Evolutionary conservation across 202 grass and related monocot species (phyloP).

Genomic region (Schoenoplectus triqueter): DNA sequence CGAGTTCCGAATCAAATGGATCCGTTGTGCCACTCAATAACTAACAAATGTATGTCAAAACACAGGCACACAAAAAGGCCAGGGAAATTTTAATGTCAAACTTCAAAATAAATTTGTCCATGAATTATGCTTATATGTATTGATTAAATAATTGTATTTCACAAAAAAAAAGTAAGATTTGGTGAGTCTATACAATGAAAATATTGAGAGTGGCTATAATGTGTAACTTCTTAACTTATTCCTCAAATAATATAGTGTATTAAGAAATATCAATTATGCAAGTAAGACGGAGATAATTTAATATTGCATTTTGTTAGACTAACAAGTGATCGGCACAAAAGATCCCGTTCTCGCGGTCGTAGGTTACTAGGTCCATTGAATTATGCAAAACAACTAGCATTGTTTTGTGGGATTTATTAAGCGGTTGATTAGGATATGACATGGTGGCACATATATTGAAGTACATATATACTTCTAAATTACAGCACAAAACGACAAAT

Average conservation of each 20-base stretch:
- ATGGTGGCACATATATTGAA: neutral
- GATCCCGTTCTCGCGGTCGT: neutral
- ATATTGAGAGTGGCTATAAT: too few relatives aligned
- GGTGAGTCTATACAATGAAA: too few relatives aligned
- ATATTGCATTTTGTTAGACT: neutral
- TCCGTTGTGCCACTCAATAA: constrained; percentile 5
- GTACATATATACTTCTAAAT: neutral
- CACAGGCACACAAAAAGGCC: too few relatives aligned
- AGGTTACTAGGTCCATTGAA: neutral
- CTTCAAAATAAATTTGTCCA: too few relatives aligned
- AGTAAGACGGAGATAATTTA: neutral
- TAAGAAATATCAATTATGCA: neutral
- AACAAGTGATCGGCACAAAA: neutral
- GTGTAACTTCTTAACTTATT: neutral
- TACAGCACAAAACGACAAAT: neutral
- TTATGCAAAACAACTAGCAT: constrained; percentile 23
- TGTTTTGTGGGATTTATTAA: constrained; percentile 31
- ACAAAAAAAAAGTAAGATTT: too few relatives aligned
- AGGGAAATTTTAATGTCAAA: too few relatives aligned
- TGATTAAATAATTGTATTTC: too few relatives aligned
- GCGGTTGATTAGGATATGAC: constrained; percentile 27
- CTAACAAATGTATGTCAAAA: neutral
- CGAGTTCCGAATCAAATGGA: neutral
- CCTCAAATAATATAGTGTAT: neutral
- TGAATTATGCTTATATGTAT: too few relatives aligned